Evolutionary conservation across 768 basidiomycete genomes (phyloP), one percentile per base, ranked within the genome.

Genomic region (Suillus subluteus): DNA sequence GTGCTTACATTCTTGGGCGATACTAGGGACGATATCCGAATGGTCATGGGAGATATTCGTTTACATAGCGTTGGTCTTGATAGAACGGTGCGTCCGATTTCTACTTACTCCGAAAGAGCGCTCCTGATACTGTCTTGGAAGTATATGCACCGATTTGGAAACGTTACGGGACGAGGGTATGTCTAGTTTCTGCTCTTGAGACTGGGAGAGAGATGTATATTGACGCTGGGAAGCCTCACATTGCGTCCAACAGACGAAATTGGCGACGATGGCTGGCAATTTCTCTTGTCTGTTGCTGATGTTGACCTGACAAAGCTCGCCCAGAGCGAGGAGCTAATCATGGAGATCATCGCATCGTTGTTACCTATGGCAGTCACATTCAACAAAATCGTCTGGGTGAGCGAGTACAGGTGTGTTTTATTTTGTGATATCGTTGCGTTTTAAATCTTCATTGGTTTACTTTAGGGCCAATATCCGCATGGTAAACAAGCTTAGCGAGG

Each of bases 121-220:
- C 32, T 65, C 16, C 52, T 54, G 13, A 54, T 54, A 7, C 15
- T 8, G 30, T 32, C 3, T 43, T 18, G 43, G 9, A 54, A 54
- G 65, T 32, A 62, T 41, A 62, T 50, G 61, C 65, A 84, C 67
- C 81, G 81, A 72, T 83, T 83, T 82, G 82, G 84, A 1, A 79
- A 81, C 52, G 68, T 15, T 30, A 15, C 32, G 32, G 32, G 8
- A 18, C n/a, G 8, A 38, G 32, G 12, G 38, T 48, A 62, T 44
- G 37, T 44, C 16, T 59, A 0, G 1, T 56, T 61, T 23, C 15
- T 62, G 41, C 4, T n/a, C 8, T 48, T 55, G 37, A 1, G 37
- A 9, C 37, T 37, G 1, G 37, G 32, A 32, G 37, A 9, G 37
- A 37, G 1, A 8, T 37, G 12, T 13, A 4, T 40, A 63, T 48